Evolutionary conservation across 768 basidiomycete genomes (phyloP), one percentile per base, ranked within the genome.

Genomic region (Pleurotus salmoneostramineus): DNA sequence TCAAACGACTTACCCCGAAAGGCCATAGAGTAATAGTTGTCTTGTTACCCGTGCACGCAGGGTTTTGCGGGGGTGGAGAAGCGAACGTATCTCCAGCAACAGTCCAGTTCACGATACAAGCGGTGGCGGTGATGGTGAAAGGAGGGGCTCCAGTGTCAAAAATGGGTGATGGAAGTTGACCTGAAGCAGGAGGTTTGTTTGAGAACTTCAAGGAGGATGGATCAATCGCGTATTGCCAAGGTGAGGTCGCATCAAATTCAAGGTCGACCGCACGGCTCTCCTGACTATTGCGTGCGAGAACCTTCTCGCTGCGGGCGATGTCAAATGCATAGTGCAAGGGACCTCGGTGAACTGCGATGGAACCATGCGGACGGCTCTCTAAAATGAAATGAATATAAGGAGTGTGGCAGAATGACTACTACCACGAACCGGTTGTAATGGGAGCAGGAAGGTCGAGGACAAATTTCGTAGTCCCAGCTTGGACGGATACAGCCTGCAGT

Each of bases 191-290:
- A 3, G 71, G 68, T 11, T 64, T 66, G 43, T 71, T 69, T 54
- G 64, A 63, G 66, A 80, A 80, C 49, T 69, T 69, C 32, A 78
- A 61, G 3, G 76, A 76, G 2, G 70, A 62, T 0, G 79, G 79
- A 64, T 84, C 81, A 58, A 83, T 82, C 12, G 82, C 82, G 62
- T 78, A 82, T 62, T 81, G 77, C 82, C 82, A 83, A 6, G 70
- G 61, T 2, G 64, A 71, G 3, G 75, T 75, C 5, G 82, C 74
- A 55, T 80, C 77, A 60, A 79, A 81, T 63, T 83, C 66, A 34
- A 81, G 71, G 59, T 84, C 82, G 14, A 73, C 72, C 0, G 81
- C 82, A 27, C 74, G 67, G 6, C 74, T 72, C 62, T 81, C 71
- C 56, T 76, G 68, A 5, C 75, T 66, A 62, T 82, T 79, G 49